Evolutionary conservation across 495 filamentous ascomycete species (phyloP), one percentile per base, ranked within the genome.

Genomic region (Penicillium lividum): DNA sequence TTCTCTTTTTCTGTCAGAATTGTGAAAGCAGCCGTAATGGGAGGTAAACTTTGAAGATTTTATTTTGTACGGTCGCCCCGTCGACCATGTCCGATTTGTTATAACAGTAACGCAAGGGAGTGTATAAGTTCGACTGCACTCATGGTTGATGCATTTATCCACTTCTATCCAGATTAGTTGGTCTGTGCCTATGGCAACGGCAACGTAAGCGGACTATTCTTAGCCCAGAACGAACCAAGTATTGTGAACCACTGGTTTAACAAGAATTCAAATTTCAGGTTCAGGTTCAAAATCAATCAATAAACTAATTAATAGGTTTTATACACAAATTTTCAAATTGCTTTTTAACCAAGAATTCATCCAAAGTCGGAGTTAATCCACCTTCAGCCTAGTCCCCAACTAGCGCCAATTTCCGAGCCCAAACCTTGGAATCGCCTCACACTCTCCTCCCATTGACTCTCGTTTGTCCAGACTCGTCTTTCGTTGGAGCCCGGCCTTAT

Each of bases 321-420:
- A 2, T 36, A 36, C 10, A 36, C 33, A 11, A 11, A 11, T 7
- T 33, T 13, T 36, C 13, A 36, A 11, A 36, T 36, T 11, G 3
- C 10, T 36, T 11, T 36, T 3, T 11, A 40, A 13, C 4, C 38
- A 40, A 40, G 15, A 27, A 47, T 28, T 47, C 18, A 11, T 25
- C 15, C 8, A 22, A 4, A 47, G 44, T 49, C 22, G 28, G 28
- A 11, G 28, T 18, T 53, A 53, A 29, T 42, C 51, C 38, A 25
- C 13, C 33, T 51, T 36, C 18, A 46, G 51, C 44, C 57, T 46
- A 30, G 49, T 33, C 51, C 56, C 42, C 10, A 25, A 57, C 55
- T 51, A 51, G 46, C 30, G 33, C 44, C 48, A 42, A 42, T 57
- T 51, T 47, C 48, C 47, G 36, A 38, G 29, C 33, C 38, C 30